Conservation (phyloP, 352 stramenopile species). For the Phytopythium aichiense region DNA sequence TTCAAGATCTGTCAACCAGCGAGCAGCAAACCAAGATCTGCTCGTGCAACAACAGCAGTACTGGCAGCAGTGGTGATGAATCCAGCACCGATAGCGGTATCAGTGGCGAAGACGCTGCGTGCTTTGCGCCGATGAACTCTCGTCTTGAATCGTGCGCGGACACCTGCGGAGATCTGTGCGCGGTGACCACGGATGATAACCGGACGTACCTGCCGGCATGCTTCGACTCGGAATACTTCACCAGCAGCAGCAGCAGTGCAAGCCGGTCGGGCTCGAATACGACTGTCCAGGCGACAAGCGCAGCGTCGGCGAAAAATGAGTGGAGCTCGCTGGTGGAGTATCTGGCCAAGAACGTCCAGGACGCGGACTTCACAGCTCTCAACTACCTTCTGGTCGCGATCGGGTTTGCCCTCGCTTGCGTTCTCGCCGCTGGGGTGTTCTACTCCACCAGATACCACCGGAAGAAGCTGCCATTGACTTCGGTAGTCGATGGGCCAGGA, state of each 20-base stretch:
- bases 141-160: constrained; percentile 47
- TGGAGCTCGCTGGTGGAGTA: constrained; percentile 35
- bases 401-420: constrained; percentile 30
- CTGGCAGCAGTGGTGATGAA: neutral
- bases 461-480: constrained; percentile 19
- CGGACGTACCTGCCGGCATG: constrained; percentile 36
- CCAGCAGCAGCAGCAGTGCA: constrained; percentile 2
- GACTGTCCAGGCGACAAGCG: constrained; percentile 1
- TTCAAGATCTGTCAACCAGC: constrained; percentile 32
- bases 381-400: constrained; percentile 58
- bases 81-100: constrained; percentile 12
- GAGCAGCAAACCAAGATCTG: constrained; percentile 51
- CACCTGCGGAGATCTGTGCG: constrained; percentile 58
- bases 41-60: constrained; percentile 18
- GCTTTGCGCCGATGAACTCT: constrained; percentile 46
- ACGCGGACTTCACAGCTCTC: constrained; percentile 34
- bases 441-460: constrained; percentile 33
- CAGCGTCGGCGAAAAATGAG: constrained; percentile 15
- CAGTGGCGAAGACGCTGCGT: constrained; percentile 22
- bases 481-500: constrained; percentile 13
- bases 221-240: constrained; percentile 20
- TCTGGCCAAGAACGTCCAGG: constrained; percentile 34
- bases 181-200: constrained; percentile 28
- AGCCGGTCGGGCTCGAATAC: constrained; percentile 6
- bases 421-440: constrained; percentile 40